These are phyloP conservation scores for Xerocomus nothofagi DNA, from an alignment of 1,284 basidiomycete species.

Conservation along the genomic window DNA sequence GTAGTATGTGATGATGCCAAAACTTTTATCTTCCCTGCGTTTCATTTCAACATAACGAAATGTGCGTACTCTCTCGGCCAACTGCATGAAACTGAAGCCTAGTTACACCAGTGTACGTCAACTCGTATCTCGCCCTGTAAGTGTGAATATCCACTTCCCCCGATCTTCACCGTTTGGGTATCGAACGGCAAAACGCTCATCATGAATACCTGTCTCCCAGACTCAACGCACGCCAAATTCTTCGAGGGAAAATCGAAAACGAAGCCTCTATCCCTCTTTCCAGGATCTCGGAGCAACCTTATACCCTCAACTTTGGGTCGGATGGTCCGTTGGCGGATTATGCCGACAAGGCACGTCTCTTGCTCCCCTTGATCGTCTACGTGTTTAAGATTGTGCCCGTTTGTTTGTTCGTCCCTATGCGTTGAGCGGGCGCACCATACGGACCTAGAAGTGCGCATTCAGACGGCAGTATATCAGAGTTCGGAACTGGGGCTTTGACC, in stretches of 20 bases:
- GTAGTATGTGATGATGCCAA: constrained; percentile 47
- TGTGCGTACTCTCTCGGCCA: constrained; percentile 33
- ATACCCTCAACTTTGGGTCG: background rate
- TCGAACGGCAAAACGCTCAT: background rate
- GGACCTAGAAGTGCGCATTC: constrained; percentile 8
- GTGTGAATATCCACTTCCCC: background rate
- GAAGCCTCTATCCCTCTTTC: constrained; percentile 45
- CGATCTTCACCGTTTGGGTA: background rate
- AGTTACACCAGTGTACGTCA: constrained; percentile 43
- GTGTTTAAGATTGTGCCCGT: background rate
- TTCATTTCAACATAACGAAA: constrained; percentile 53
- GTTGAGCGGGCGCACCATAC: background rate
- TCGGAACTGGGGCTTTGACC: constrained; percentile 2
- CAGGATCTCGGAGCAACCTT: constrained; percentile 6
- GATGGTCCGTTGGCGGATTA: background rate
- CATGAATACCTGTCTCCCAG: constrained; percentile 9
- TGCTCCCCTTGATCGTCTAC: background rate
- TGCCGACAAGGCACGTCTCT: constrained; percentile 5
- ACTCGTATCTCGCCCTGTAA: constrained; percentile 49
- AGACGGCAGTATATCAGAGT: constrained; percentile 13
- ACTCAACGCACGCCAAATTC: constrained; percentile 45
- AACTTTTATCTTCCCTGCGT: constrained; percentile 52
- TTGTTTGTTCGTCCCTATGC: background rate
- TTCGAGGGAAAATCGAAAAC: constrained; percentile 39
- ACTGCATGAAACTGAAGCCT: background rate